phyloP scores from a whole-genome alignment of 2,329 filamentous ascomycete genomes.

The Drechmeria coniospora region DNA sequence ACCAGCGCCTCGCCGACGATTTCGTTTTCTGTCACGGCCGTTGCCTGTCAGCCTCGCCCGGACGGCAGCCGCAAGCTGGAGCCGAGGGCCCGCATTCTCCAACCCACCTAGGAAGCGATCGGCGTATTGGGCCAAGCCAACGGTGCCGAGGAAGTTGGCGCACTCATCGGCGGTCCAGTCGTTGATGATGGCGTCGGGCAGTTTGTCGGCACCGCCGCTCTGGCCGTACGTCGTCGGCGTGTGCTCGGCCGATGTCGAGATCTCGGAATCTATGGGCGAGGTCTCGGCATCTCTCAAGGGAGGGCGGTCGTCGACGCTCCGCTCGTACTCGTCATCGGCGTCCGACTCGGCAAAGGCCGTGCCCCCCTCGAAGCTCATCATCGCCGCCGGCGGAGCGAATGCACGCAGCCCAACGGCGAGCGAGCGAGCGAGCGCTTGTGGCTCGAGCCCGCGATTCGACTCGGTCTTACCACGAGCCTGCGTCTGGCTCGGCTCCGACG shows the following conservation, averaged over 20 bases:
- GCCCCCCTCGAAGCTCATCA: slow-evolving; percentile 48
- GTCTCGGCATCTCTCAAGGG: slow-evolving; percentile 54
- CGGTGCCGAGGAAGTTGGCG: slow-evolving; percentile 69
- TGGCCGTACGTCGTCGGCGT: slow-evolving; percentile 67
- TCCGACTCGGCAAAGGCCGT: slow-evolving; percentile 66
- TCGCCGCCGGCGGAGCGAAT: slow-evolving; percentile 8
- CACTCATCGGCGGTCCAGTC: slow-evolving; percentile 79
- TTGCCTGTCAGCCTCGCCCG: not conserved
- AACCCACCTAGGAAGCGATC: slow-evolving; percentile 66
- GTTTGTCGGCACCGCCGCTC: slow-evolving; percentile 44
- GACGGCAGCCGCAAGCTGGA: slow-evolving; percentile 5
- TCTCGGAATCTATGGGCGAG: slow-evolving; percentile 57
- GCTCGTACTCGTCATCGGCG: slow-evolving; percentile 72
- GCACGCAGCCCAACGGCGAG: not conserved
- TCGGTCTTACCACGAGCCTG: no score
- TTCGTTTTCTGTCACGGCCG: slow-evolving; percentile 90
- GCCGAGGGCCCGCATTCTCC: not conserved
- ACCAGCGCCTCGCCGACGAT: slow-evolving; percentile 86
- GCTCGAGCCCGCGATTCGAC: no score
- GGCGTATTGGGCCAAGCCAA: slow-evolving; percentile 71
- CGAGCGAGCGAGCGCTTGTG: not conserved
- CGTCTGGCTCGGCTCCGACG: no score
- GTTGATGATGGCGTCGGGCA: slow-evolving; percentile 61
- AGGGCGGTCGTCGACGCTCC: slow-evolving; percentile 51
- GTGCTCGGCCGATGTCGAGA: slow-evolving; percentile 53